Percentiles rank a stretch among this genome's conserved stretches.
phyloP scores from a whole-genome alignment of 768 basidiomycete species.

The Leccinum imitatum region DNA sequence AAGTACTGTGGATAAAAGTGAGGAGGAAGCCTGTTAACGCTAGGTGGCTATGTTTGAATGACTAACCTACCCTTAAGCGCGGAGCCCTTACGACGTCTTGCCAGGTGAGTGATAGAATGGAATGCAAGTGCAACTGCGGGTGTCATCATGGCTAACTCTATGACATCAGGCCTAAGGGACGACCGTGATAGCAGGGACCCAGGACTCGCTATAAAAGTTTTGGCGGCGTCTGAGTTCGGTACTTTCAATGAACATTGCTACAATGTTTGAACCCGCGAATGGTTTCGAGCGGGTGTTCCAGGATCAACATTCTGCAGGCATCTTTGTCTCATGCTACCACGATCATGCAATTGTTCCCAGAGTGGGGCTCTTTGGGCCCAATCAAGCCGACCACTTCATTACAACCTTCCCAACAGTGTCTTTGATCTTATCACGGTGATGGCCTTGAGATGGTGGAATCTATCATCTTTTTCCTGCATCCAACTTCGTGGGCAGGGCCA shows the following conservation, averaged over 20 bases:
- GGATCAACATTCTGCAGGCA: not conserved
- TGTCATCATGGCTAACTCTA: too few species aligned
- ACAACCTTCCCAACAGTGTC: too few species aligned
- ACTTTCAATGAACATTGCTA: not conserved
- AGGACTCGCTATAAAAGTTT: not conserved
- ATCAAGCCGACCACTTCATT: too few species aligned
- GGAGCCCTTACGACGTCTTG: too few species aligned
- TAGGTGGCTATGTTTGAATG: too few species aligned
- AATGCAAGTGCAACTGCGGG: too few species aligned
- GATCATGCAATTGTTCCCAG: constrained; percentile 6
- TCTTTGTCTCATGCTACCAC: not conserved
- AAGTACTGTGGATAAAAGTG: too few species aligned
- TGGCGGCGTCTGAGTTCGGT: not conserved
- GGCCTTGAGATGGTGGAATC: not conserved
- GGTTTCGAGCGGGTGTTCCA: constrained; percentile 4
- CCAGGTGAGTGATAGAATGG: too few species aligned
- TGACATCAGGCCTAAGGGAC: not conserved
- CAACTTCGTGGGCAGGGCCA: not conserved
- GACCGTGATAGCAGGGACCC: not conserved
- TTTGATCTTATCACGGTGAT: too few species aligned
- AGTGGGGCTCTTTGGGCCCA: not conserved
- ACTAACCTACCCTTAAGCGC: too few species aligned
- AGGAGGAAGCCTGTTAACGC: too few species aligned
- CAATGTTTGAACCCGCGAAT: constrained; percentile 3
- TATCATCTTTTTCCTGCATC: not conserved